These are phyloP conservation scores for Hygrocybe punicea DNA, from an alignment of 768 basidiomycete genomes.

Conservation along the genomic window DNA sequence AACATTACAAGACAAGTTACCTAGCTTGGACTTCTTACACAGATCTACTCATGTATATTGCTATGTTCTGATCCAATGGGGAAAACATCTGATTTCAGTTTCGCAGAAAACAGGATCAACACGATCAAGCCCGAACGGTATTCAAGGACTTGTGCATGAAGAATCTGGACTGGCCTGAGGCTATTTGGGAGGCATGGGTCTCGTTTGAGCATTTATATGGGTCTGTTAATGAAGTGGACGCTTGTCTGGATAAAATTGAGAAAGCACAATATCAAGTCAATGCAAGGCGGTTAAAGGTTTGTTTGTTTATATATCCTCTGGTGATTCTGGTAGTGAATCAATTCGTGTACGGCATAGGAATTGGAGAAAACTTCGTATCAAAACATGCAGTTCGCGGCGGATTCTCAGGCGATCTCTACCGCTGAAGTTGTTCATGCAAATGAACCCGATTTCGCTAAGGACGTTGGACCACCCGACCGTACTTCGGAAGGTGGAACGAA, in stretches of 20 bases:
- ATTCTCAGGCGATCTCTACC: constrained; percentile 39
- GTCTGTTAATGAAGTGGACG: constrained; percentile 60
- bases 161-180: constrained; percentile 92
- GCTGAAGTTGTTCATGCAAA: constrained; percentile 23
- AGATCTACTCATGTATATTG: constrained; percentile 65
- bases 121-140: constrained; percentile 59
- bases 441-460: constrained; percentile 23
- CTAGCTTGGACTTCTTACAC: constrained; percentile 73
- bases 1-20: constrained; percentile 68
- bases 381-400: constrained; percentile 45
- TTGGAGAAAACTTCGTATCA: constrained; percentile 57
- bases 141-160: constrained; percentile 67
- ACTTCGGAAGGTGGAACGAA: constrained; percentile 47
- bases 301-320: constrained; percentile 13
- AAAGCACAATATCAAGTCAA: constrained; percentile 64
- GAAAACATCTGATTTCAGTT: constrained; percentile 9
- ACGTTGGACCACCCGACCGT: constrained; percentile 25
- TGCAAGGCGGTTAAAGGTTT: constrained; percentile 58
- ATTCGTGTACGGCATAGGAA: constrained; percentile 40
- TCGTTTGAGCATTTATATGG: constrained; percentile 87
- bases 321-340: background rate
- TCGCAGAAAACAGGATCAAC: constrained; percentile 49
- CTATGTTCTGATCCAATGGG: constrained; percentile 1
- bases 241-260: constrained; percentile 59
- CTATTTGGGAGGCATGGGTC: constrained; percentile 86